Percentiles rank a stretch among this genome's conserved stretches.
Conservation (phyloP, 805 yeast genomes). For the Ogataea naganishii region DNA sequence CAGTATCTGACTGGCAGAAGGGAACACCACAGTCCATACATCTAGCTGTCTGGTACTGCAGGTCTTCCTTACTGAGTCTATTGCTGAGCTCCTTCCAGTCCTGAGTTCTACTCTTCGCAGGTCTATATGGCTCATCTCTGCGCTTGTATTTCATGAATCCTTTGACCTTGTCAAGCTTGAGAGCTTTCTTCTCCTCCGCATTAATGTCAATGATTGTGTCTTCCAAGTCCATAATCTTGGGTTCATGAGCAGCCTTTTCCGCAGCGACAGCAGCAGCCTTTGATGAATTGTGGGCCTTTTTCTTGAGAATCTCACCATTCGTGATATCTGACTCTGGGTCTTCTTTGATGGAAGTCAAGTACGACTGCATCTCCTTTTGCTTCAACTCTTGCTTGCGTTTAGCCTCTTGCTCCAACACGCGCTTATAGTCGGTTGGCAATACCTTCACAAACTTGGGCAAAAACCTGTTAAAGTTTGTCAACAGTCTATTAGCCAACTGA, state of each 20-base stretch:
- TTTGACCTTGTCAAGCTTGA: conserved; percentile 67
- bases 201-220: conserved; percentile 72
- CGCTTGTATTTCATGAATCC: conserved; percentile 94
- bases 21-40: conserved; percentile 99
- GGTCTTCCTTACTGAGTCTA: conserved; percentile 77
- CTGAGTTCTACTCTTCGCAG: conserved; percentile 61
- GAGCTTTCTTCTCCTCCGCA: conserved; percentile 54
- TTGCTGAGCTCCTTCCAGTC: conserved; percentile 91
- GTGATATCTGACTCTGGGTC: conserved; percentile 83
- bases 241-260: conserved; percentile 47
- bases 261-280: conserved; percentile 15
- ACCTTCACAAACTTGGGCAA: conserved; percentile 89
- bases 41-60: conserved; percentile 87
- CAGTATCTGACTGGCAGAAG: conserved; percentile 95
- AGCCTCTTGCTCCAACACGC: conserved; percentile 75
- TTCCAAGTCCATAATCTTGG: conserved; percentile 81
- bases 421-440: conserved; percentile 85
- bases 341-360: conserved; percentile 64
- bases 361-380: conserved; percentile 55
- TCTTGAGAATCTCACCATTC: conserved; percentile 73
- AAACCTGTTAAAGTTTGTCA: conserved; percentile 81
- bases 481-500: conserved; percentile 75
- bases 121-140: conserved; percentile 79
- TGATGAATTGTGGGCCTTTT: conserved; percentile 31
- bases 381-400: conserved; percentile 53